Evolutionary conservation across 495 filamentous ascomycete species (phyloP).

Genomic region (Penicillium pancosmium): DNA sequence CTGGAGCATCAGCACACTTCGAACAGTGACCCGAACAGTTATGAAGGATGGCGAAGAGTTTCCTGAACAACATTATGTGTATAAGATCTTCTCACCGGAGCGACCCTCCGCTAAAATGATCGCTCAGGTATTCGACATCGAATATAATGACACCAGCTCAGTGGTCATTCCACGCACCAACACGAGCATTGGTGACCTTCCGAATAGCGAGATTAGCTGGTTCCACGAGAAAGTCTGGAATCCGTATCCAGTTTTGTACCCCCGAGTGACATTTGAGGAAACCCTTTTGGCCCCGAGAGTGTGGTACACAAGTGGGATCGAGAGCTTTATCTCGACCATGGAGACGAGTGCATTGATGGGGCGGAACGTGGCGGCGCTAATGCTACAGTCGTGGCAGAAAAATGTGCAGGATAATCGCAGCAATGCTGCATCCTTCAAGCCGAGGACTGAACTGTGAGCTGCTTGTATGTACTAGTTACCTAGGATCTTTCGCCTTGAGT

Average conservation of each 20-base stretch:
- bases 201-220: constrained; percentile 69
- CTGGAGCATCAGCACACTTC: constrained; percentile 84
- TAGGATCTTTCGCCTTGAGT: neutral
- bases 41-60: constrained; percentile 39
- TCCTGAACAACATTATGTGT: constrained; percentile 68
- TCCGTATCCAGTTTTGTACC: constrained; percentile 81
- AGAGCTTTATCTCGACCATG: constrained; percentile 97
- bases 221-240: constrained; percentile 76
- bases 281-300: constrained; percentile 62
- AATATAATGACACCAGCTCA: constrained; percentile 21
- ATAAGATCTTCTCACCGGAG: constrained; percentile 92
- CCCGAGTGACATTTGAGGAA: constrained; percentile 86
- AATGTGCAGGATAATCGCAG: neutral
- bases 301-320: constrained; percentile 93
- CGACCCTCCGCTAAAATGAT: constrained; percentile 66
- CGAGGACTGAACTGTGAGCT: constrained; percentile 24
- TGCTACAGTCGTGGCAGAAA: constrained; percentile 63
- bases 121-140: constrained; percentile 42
- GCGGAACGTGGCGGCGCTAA: constrained; percentile 83
- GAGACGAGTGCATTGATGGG: constrained; percentile 97
- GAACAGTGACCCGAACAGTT: constrained; percentile 59
- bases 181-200: constrained; percentile 37
- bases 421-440: neutral
- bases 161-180: constrained; percentile 16
- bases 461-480: neutral